Conservation (phyloP, 495 filamentous ascomycete genomes). For the Neurospora pannonica region DNA sequence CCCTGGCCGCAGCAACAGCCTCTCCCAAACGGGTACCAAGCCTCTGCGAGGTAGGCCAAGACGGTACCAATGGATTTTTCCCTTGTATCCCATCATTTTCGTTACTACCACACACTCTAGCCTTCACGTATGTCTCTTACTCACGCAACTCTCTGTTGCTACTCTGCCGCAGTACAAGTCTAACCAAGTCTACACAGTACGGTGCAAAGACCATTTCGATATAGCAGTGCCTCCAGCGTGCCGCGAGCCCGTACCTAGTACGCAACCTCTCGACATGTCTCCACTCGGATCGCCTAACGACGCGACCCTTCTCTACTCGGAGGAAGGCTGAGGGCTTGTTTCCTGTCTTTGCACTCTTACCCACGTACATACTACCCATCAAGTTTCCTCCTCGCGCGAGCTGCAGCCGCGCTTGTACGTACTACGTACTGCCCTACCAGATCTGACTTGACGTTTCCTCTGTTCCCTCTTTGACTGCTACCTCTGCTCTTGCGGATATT, state of each 20-base stretch:
- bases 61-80: constrained; percentile 11
- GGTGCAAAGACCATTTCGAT: constrained; percentile 27
- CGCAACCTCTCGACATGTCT: constrained; percentile 1
- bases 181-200: background rate
- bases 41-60: constrained; percentile 17
- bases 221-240: constrained; percentile 37
- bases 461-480: constrained; percentile 20
- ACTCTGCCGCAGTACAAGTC: background rate
- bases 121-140: constrained; percentile 1
- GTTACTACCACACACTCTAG: constrained; percentile 1
- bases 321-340: constrained; percentile 12
- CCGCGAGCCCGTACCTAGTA: constrained; percentile 12
- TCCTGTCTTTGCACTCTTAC: constrained; percentile 3
- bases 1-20: constrained; percentile 10
- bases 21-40: constrained; percentile 17
- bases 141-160: constrained; percentile 7
- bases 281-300: constrained; percentile 3
- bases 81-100: constrained; percentile 18
- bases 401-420: constrained; percentile 27
- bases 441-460: constrained; percentile 9
- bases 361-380: constrained; percentile 6
- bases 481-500: constrained; percentile 17
- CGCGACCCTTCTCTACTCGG: background rate
- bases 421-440: constrained; percentile 5
- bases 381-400: constrained; percentile 10